Evolutionary conservation across 257 asterid species (phyloP).

Genomic region (Solanum ossicruentum): DNA sequence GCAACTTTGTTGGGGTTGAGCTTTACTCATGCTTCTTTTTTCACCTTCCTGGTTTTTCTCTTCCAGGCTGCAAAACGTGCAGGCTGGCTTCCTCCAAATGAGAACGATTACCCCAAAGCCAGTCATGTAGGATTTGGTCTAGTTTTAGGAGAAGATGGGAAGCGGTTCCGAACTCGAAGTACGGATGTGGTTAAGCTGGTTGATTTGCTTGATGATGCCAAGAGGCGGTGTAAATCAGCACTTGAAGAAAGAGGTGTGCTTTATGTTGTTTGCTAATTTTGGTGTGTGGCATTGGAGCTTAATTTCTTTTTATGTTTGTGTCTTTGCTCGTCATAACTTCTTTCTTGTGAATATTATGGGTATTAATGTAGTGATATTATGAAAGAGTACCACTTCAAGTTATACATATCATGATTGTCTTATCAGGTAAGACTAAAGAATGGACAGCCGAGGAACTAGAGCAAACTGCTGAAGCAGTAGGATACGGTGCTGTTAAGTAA

Average conservation of each 20-base stretch:
- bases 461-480: slow-evolving; percentile 87
- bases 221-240: slow-evolving; percentile 57
- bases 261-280: neutral
- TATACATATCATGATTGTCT: neutral
- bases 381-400: neutral
- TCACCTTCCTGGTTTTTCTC: slow-evolving; percentile 5
- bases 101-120: slow-evolving; percentile 50
- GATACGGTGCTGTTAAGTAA: slow-evolving; percentile 96
- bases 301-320: neutral
- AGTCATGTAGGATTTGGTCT: slow-evolving; percentile 92
- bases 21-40: neutral
- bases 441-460: slow-evolving; percentile 92
- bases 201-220: slow-evolving; percentile 91
- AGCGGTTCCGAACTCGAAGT: slow-evolving; percentile 80
- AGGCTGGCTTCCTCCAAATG: slow-evolving; percentile 86
- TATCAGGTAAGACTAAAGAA: slow-evolving; percentile 57
- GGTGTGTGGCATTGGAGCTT: neutral
- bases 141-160: slow-evolving; percentile 91
- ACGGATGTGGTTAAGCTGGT: slow-evolving; percentile 83
- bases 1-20: neutral
- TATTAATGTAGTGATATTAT: neutral
- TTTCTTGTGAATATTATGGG: neutral
- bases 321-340: neutral
- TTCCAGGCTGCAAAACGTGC: slow-evolving; percentile 79
- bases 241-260: slow-evolving; percentile 63